phyloP scores from a whole-genome alignment of 768 basidiomycete genomes.

The Rhizopogon sp. region DNA sequence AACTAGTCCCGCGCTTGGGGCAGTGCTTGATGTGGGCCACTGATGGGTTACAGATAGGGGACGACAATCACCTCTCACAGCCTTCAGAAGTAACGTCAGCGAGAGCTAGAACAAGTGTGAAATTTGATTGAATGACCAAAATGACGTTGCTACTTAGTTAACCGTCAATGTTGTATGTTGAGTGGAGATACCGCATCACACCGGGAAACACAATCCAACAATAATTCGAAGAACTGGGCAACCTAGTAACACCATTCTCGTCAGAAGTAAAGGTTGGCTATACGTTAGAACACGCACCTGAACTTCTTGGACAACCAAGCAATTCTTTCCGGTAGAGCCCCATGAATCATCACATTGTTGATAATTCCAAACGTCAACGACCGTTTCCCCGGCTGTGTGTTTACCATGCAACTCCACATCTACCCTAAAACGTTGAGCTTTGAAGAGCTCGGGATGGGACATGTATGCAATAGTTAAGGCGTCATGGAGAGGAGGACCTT shows the following conservation, averaged over 20 bases:
- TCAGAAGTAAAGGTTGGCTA: conserved; percentile 1
- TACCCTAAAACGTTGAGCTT: conserved; percentile 60
- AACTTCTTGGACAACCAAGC: conserved; percentile 60
- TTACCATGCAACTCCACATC: conserved; percentile 74
- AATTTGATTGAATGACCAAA: not conserved
- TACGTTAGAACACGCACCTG: conserved; percentile 40
- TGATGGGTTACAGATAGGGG: not conserved
- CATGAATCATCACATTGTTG: conserved; percentile 55
- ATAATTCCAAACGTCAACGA: conserved; percentile 75
- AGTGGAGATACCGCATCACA: conserved; percentile 61
- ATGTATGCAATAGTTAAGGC: conserved; percentile 79
- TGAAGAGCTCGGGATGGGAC: conserved; percentile 62
- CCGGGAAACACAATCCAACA: conserved; percentile 52
- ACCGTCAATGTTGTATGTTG: conserved; percentile 29
- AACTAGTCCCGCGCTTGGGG: not conserved
- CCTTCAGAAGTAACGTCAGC: not conserved
- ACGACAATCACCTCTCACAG: not conserved
- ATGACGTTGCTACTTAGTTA: not conserved
- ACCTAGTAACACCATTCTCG: conserved; percentile 36
- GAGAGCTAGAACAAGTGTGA: not conserved
- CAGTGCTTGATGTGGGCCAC: not conserved
- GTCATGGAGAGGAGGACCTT: conserved; percentile 87
- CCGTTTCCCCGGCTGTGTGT: conserved; percentile 70
- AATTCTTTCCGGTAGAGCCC: conserved; percentile 74
- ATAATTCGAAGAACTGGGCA: conserved; percentile 56